phyloP scores from a whole-genome alignment of 345 rosid species.

The Melaleuca quinquenervia region DNA sequence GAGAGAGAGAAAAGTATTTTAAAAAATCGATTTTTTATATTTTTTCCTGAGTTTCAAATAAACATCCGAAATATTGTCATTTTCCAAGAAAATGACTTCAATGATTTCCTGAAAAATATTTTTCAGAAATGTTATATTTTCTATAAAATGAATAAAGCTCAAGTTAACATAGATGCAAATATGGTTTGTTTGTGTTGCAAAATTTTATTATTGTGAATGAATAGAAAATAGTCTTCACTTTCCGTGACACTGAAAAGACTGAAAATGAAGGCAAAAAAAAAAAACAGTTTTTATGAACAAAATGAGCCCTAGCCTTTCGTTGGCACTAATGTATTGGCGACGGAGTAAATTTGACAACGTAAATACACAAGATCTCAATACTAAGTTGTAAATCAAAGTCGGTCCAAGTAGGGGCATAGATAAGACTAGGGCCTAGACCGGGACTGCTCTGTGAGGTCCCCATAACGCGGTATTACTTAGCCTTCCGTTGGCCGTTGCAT shows the following conservation, averaged over 20 bases:
- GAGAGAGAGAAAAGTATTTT: no score
- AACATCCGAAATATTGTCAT: no score
- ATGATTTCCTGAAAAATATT: no score
- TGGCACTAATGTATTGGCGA: background rate
- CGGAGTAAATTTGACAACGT: background rate
- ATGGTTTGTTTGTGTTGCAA: background rate
- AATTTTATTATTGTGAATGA: background rate
- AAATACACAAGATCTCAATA: background rate
- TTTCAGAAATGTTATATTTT: no score
- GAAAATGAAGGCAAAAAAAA: background rate
- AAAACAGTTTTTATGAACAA: background rate
- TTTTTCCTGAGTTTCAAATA: no score
- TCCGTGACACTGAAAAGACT: background rate
- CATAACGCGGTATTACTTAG: background rate
- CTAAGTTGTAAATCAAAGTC: background rate
- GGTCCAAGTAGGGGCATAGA: background rate
- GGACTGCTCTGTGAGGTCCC: background rate
- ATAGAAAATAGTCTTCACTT: background rate
- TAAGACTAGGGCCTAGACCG: background rate
- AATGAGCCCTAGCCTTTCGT: background rate
- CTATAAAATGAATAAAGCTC: no score
- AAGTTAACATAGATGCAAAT: no score
- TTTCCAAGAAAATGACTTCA: no score
- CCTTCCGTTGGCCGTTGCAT: background rate
- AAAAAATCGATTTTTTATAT: no score